Conservation (phyloP, 179 eudicot species). For the Corrigiola litoralis region DNA sequence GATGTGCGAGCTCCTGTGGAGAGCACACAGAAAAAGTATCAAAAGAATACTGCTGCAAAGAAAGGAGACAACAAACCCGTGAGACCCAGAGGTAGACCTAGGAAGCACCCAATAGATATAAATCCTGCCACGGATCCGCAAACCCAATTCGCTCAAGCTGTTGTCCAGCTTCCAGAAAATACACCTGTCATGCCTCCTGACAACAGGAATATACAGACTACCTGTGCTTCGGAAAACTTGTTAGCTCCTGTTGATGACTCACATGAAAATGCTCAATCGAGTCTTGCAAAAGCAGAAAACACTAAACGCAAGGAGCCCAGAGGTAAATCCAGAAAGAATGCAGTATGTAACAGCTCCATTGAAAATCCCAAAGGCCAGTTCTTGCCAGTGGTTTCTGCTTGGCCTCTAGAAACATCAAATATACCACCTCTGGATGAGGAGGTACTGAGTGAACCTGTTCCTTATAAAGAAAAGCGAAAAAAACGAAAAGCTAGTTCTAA, state of each 20-base stretch:
- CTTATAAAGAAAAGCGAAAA: slow-evolving; percentile 6
- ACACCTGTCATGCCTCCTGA: slow-evolving; percentile 10
- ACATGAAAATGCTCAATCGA: not conserved
- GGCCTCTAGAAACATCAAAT: slow-evolving; percentile 26
- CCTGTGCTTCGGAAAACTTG: slow-evolving; percentile 10
- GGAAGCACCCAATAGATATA: slow-evolving; percentile 26
- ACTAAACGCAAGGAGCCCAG: slow-evolving; percentile 32
- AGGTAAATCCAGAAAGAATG: slow-evolving; percentile 42
- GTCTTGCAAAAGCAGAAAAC: slow-evolving; percentile 6
- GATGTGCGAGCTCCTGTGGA: slow-evolving; percentile 24
- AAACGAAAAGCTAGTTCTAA: slow-evolving; percentile 11
- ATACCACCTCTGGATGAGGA: slow-evolving; percentile 12
- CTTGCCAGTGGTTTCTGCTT: slow-evolving; percentile 35
- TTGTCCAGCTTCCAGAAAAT: slow-evolving; percentile 23
- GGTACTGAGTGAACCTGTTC: slow-evolving; percentile 3
- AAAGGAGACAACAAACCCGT: slow-evolving; percentile 25
- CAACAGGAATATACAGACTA: slow-evolving; percentile 9
- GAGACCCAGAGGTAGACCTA: slow-evolving; percentile 49
- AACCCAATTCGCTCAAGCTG: slow-evolving; percentile 23
- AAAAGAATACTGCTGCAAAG: slow-evolving; percentile 19
- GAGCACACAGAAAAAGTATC: slow-evolving; percentile 24
- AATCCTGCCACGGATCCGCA: slow-evolving; percentile 15
- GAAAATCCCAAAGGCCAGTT: slow-evolving; percentile 17
- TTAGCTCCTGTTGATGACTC: not conserved
- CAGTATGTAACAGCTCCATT: slow-evolving; percentile 20